These are phyloP conservation scores for Drosera capensis DNA, from an alignment of 148 eudicot species.

Conservation along the genomic window DNA sequence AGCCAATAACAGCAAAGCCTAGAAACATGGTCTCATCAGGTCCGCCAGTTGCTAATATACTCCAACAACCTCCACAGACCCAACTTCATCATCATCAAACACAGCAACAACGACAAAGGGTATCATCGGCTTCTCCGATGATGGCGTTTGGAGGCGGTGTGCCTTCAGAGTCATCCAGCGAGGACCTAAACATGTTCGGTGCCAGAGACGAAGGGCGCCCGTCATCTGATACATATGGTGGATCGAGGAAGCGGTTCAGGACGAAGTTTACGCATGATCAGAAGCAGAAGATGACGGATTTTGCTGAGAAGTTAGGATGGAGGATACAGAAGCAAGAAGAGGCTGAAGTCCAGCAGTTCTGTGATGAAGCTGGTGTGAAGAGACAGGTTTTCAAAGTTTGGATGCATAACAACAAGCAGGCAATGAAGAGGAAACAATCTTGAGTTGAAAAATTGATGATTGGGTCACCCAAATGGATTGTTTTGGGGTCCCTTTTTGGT, in stretches of 20 bases:
- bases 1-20: not conserved
- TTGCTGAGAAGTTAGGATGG: conserved; percentile 40
- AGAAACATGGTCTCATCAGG: not conserved
- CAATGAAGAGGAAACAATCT: conserved; percentile 25
- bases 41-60: conserved; percentile 1
- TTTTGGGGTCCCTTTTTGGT: not conserved
- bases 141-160: conserved; percentile 44
- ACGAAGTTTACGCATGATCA: conserved; percentile 42
- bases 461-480: not conserved
- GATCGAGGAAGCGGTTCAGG: conserved; percentile 28
- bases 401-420: conserved; percentile 58
- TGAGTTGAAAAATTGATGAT: too few species aligned
- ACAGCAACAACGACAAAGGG: too few species aligned
- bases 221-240: not conserved
- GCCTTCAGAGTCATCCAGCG: conserved; percentile 48
- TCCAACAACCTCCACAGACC: not conserved
- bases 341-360: conserved; percentile 20
- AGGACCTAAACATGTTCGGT: conserved; percentile 32
- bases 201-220: conserved; percentile 9
- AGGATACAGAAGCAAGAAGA: conserved; percentile 47
- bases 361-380: conserved; percentile 31
- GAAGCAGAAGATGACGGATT: conserved; percentile 36
- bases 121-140: conserved; percentile 13
- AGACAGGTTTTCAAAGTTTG: conserved; percentile 50
- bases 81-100: not conserved